Percentiles rank a stretch among this genome's conserved stretches.
Evolutionary conservation across 768 basidiomycete genomes (phyloP).

Genomic region (Chlorophyllum brunneum): DNA sequence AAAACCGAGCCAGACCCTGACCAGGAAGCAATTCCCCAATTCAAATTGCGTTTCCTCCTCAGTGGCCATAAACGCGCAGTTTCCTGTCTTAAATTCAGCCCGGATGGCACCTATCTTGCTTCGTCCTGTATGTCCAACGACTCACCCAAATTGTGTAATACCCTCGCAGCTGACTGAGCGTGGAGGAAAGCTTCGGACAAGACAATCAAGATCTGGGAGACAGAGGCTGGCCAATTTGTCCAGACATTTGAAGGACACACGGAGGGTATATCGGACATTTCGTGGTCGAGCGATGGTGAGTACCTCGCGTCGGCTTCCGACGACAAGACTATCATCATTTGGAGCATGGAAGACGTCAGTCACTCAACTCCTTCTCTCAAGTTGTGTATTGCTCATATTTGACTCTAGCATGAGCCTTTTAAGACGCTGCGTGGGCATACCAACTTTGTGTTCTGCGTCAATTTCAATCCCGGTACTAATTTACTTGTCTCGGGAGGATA

Average conservation of each 20-base stretch:
- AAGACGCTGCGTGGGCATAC: constrained; percentile 83
- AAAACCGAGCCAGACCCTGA: constrained; percentile 6
- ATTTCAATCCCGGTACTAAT: constrained; percentile 88
- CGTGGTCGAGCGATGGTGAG: constrained; percentile 81
- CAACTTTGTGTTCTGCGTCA: constrained; percentile 91
- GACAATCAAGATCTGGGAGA: constrained; percentile 77
- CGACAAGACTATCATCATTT: constrained; percentile 84
- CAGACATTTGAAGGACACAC: constrained; percentile 72
- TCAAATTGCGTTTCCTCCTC: constrained; percentile 56
- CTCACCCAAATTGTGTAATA: constrained; percentile 5
- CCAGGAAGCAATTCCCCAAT: constrained; percentile 35
- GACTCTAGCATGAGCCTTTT: constrained; percentile 47
- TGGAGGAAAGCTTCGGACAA: constrained; percentile 78
- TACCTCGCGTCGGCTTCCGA: constrained; percentile 92
- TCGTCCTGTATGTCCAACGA: constrained; percentile 65
- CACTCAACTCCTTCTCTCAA: not conserved
- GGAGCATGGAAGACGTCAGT: constrained; percentile 68
- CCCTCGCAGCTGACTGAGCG: constrained; percentile 18
- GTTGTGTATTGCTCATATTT: constrained; percentile 12
- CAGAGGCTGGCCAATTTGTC: constrained; percentile 65
- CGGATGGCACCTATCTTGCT: constrained; percentile 76
- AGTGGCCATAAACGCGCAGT: constrained; percentile 83
- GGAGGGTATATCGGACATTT: constrained; percentile 85
- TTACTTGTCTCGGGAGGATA: constrained; percentile 91
- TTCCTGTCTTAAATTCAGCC: constrained; percentile 85